Percentiles rank a stretch among this genome's conserved stretches.
Conservation (phyloP, 768 basidiomycete genomes). For the Lentinus brumalis region DNA sequence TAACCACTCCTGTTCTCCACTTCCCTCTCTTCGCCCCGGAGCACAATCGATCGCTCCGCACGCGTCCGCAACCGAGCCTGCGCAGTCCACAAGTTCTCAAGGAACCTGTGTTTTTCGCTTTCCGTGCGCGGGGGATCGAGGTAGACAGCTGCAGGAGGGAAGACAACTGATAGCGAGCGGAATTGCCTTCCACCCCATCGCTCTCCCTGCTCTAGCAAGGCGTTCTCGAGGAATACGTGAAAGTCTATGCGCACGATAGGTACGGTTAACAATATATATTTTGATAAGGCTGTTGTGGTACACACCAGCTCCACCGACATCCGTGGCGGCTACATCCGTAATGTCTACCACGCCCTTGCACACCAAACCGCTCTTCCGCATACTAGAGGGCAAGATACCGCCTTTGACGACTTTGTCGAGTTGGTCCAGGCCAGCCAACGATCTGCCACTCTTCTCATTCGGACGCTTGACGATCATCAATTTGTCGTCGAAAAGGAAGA, state of each 20-base stretch:
- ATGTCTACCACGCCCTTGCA: conserved; percentile 87
- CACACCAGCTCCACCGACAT: conserved; percentile 83
- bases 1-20: conserved; percentile 68
- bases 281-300: not conserved
- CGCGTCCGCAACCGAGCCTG: conserved; percentile 82
- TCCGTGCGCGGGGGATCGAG: conserved; percentile 66
- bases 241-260: conserved; percentile 55
- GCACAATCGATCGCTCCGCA: conserved; percentile 69
- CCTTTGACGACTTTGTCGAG: conserved; percentile 72
- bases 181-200: conserved; percentile 88
- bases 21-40: conserved; percentile 72
- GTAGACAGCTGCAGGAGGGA: conserved; percentile 67
- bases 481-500: conserved; percentile 95
- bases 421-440: conserved; percentile 76
- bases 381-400: conserved; percentile 57
- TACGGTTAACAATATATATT: not conserved
- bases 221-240: conserved; percentile 80
- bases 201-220: conserved; percentile 80
- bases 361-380: conserved; percentile 79
- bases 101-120: conserved; percentile 75
- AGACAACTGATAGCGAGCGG: conserved; percentile 75
- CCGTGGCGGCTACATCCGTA: conserved; percentile 80
- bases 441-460: conserved; percentile 71
- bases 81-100: conserved; percentile 87
- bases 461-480: conserved; percentile 89